A percentile compares a stretch with the other conserved stretches of the same genome.
These are phyloP conservation scores for Fusarium paranaense DNA, from an alignment of 2,329 filamentous ascomycete species.

Conservation along the genomic window DNA sequence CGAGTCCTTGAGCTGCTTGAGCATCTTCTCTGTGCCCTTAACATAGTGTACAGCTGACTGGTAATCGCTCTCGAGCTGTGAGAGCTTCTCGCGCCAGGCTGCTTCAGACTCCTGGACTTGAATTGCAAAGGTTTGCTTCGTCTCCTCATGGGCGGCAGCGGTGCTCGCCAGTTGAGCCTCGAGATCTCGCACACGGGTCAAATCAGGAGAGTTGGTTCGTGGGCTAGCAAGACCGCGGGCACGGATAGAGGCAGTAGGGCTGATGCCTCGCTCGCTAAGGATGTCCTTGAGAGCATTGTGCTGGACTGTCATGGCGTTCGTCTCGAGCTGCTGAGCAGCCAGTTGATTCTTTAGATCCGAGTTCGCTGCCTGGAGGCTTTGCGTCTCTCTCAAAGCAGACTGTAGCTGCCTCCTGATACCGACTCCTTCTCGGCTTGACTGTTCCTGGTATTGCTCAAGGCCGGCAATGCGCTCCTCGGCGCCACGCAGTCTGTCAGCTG, in stretches of 20 bases:
- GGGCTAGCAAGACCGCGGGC: constrained; percentile 77
- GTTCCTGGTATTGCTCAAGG: constrained; percentile 96
- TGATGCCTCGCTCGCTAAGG: constrained; percentile 88
- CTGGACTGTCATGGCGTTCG: constrained; percentile 93
- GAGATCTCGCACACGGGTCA: constrained; percentile 82
- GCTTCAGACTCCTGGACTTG: constrained; percentile 89
- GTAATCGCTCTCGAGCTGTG: constrained; percentile 96
- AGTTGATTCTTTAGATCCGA: constrained; percentile 85
- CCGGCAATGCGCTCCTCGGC: constrained; percentile 98
- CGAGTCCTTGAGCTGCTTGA: constrained; percentile 98
- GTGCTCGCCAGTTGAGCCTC: constrained; percentile 87
- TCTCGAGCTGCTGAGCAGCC: constrained; percentile 88
- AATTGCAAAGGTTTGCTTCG: constrained; percentile 79
- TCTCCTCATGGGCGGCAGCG: constrained; percentile 85
- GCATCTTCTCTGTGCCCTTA: constrained; percentile 98
- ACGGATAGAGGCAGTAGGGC: constrained; percentile 77
- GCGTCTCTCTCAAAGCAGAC: constrained; percentile 82
- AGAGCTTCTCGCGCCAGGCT: constrained; percentile 90
- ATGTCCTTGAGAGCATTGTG: constrained; percentile 95
- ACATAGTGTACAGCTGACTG: constrained; percentile 98
- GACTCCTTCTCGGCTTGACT: constrained; percentile 92
- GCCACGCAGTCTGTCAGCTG: constrained; percentile 87
- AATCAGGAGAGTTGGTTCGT: constrained; percentile 82
- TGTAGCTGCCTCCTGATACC: constrained; percentile 92
- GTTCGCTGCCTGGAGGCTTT: constrained; percentile 83